Conservation (phyloP, 192 early-diverging fungal species). For the Rhizophagus sp. region DNA sequence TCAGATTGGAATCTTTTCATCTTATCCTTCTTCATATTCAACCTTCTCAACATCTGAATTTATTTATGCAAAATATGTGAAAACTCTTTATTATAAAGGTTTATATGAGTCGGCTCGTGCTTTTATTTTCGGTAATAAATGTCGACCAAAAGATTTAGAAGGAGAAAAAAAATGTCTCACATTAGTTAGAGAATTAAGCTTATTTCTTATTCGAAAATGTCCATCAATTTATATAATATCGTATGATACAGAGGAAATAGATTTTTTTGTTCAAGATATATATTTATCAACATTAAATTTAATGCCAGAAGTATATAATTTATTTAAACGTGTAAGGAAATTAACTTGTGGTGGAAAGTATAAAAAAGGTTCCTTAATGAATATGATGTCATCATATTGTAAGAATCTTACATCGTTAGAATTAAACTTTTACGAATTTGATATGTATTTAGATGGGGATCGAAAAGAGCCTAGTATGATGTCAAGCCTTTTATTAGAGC, state of each 20-base stretch:
- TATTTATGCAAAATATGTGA: not conserved
- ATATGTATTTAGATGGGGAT: constrained; percentile 17
- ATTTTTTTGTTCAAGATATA: not conserved
- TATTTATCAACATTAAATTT: not conserved
- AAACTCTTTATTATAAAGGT: not conserved
- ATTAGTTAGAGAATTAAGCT: not conserved
- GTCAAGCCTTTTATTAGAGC: not conserved
- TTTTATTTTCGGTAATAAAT: not conserved
- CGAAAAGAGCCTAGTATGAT: not conserved
- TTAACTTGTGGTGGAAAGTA: constrained; percentile 4
- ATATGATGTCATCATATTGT: not conserved
- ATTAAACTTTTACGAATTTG: not conserved
- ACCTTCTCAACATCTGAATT: too few relatives aligned
- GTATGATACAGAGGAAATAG: not conserved
- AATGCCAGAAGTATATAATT: not conserved
- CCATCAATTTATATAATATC: not conserved
- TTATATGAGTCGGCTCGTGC: not conserved
- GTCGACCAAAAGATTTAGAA: not conserved
- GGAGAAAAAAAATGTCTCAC: not conserved
- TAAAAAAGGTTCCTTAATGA: constrained; percentile 13
- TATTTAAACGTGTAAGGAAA: not conserved
- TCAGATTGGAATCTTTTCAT: not conserved
- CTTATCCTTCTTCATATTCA: not conserved
- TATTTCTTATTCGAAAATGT: not conserved
- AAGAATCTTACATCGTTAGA: not conserved